Conservation (phyloP, 176 grass and related monocot genomes). For the Elymus sibiricus region DNA sequence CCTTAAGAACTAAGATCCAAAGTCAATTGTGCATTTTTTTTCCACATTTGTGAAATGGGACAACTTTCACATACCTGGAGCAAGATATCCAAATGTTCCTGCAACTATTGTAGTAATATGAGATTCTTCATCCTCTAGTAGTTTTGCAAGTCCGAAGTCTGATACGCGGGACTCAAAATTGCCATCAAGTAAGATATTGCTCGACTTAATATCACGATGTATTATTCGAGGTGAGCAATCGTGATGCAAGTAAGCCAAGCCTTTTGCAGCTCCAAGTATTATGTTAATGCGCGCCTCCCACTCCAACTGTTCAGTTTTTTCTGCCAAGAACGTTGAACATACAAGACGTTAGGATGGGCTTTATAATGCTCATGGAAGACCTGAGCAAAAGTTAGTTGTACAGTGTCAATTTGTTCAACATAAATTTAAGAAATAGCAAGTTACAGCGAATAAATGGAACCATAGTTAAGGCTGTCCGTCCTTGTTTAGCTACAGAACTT, state of each 20-base stretch:
- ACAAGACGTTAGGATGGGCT: neutral
- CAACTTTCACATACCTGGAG: slow-evolving; percentile 64
- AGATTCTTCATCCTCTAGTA: slow-evolving; percentile 93
- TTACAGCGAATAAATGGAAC: neutral
- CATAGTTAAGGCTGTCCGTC: neutral
- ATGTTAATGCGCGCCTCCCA: slow-evolving; percentile 96
- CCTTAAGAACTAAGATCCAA: neutral
- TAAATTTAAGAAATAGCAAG: neutral
- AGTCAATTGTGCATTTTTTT: neutral
- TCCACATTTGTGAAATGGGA: neutral
- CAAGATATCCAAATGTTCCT: slow-evolving; percentile 99
- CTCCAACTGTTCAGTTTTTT: slow-evolving; percentile 83
- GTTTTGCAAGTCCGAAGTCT: slow-evolving; percentile 96
- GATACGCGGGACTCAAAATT: slow-evolving; percentile 96
- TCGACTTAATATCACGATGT: slow-evolving; percentile 99
- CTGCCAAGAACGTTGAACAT: slow-evolving; percentile 44
- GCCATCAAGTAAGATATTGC: slow-evolving; percentile 93
- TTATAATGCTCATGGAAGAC: neutral
- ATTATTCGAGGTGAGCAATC: slow-evolving; percentile 98
- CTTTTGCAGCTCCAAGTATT: slow-evolving; percentile 94
- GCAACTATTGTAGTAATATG: slow-evolving; percentile 99
- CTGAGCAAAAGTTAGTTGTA: neutral
- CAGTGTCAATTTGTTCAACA: neutral
- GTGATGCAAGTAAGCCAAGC: slow-evolving; percentile 90
- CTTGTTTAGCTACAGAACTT: slow-evolving; percentile 3